Evolutionary conservation across 441 rosid genomes (phyloP), one percentile per base, ranked within the genome.

Genomic region (Manihot esculenta): DNA sequence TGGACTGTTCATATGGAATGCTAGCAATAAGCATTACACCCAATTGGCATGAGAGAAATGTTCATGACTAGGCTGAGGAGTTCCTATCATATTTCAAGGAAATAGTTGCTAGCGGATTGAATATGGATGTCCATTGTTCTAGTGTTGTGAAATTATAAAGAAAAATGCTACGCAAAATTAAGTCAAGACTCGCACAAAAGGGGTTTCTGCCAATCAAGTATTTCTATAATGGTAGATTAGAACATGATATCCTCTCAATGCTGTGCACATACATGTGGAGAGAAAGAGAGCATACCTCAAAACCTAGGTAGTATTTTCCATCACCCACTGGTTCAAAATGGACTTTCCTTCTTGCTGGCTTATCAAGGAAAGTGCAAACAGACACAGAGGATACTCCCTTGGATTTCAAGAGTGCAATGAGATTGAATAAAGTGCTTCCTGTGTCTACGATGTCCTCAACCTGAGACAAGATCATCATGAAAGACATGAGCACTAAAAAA

Each of bases 381-480:
- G 99, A 94, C n/a, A 94, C 88, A 56, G 99, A 87, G 30, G 93
- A 79, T 3, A 83, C 97, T 56, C 90, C 92, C 76, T 85, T 90
- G 5, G 77, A 62, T 72, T 82, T 78, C 83, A 94, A 26, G 73
- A 84, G 86, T 27, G 78, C 72, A 42, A 94, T 86, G 27, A 94
- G 79, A 72, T 80, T 70, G 27, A 80, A 83, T 27, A 94, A 62
- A 20, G 99, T 92, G 79, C 69, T 76, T 48, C 99, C 97, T 1
- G 97, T 90, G 82, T 94, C 99, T 38, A 94, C 88, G 71, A 94
- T 94, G 74, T 92, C 99, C 83, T 94, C 99, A 41, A 94, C 96
- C 99, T 92, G 75, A 71, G 14, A 76, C 23, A 74, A 69, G 59
- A 47, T 33, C 51, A 63, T 47, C 11, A 35, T 35, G 2, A 54